Percentiles rank a stretch among this genome's conserved stretches.
These are phyloP conservation scores for Jackrogersella multiformis DNA, from an alignment of 495 filamentous ascomycete species.

Conservation along the genomic window DNA sequence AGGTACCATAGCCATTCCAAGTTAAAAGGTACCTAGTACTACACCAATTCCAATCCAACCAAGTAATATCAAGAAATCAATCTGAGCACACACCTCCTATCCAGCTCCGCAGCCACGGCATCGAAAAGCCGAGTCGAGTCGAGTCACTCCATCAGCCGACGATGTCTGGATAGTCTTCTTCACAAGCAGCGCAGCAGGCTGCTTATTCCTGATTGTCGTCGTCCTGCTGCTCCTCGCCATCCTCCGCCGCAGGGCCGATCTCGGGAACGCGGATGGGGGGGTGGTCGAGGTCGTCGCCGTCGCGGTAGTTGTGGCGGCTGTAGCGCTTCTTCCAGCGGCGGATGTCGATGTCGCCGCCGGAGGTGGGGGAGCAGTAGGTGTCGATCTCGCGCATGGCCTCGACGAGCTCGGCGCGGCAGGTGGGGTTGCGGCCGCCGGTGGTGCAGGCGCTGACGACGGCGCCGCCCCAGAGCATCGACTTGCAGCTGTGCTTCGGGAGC, in stretches of 20 bases:
- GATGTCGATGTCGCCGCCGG: conserved; percentile 32
- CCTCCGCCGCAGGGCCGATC: background rate
- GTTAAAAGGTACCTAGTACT: no score
- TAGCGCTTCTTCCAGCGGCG: conserved; percentile 26
- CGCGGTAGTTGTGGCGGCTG: conserved; percentile 26
- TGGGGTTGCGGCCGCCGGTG: conserved; percentile 23
- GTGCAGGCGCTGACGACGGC: conserved; percentile 18
- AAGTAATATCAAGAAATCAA: no score
- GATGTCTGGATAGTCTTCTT: no score
- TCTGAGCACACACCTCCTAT: no score
- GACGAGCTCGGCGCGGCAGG: conserved; percentile 35
- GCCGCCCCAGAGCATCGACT: conserved; percentile 14
- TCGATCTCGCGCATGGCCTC: conserved; percentile 44
- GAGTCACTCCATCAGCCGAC: no score
- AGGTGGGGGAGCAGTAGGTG: conserved; percentile 25
- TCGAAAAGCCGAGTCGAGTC: no score
- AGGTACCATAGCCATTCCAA: no score
- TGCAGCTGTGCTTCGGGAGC: conserved; percentile 25
- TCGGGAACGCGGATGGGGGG: background rate
- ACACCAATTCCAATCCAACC: no score
- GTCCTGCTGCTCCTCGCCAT: background rate
- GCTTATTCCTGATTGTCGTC: background rate
- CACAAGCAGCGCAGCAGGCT: no score
- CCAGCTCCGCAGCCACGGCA: no score
- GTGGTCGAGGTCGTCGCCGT: conserved; percentile 5